phyloP scores from a whole-genome alignment of 2,329 filamentous ascomycete genomes.

The Fusarium nematophilum region DNA sequence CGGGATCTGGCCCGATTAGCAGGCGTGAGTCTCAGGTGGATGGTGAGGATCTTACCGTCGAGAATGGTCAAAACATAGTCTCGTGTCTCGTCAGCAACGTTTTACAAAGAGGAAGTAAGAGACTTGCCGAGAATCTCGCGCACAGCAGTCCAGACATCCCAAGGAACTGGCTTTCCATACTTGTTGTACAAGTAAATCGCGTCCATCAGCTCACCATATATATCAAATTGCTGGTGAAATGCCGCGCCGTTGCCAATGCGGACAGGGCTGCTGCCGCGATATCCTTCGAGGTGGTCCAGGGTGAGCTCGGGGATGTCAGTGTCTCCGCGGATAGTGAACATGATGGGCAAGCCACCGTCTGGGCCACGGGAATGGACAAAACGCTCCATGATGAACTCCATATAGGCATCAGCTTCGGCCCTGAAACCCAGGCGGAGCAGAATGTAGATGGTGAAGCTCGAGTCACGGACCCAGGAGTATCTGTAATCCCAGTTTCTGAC shows the following conservation, averaged over 20 bases:
- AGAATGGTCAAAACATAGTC: conserved; percentile 78
- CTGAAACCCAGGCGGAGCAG: conserved; percentile 80
- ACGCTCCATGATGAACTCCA: conserved; percentile 80
- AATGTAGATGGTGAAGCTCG: conserved; percentile 82
- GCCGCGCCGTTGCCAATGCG: conserved; percentile 82
- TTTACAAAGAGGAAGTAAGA: rapidly evolving
- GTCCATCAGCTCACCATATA: conserved; percentile 83
- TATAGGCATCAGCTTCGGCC: conserved; percentile 81
- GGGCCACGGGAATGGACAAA: conserved; percentile 70
- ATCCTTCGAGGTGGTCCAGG: conserved; percentile 77
- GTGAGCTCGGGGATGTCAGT: conserved; percentile 80
- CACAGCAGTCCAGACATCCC: conserved; percentile 80
- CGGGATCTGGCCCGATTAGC: conserved; percentile 60
- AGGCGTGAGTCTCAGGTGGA: background rate
- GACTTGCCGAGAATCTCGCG: conserved; percentile 70
- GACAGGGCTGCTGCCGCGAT: conserved; percentile 76
- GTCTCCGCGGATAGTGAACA: conserved; percentile 82
- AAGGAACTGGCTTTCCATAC: conserved; percentile 79
- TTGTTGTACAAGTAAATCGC: conserved; percentile 83
- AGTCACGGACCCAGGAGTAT: conserved; percentile 83
- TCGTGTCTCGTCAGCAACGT: conserved; percentile 6
- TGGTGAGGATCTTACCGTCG: conserved; percentile 54
- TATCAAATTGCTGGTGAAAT: conserved; percentile 81
- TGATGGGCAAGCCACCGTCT: conserved; percentile 77
- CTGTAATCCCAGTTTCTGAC: conserved; percentile 77